Evolutionary conservation across 345 rosid species (phyloP).

Genomic region (Dimocarpus longan): DNA sequence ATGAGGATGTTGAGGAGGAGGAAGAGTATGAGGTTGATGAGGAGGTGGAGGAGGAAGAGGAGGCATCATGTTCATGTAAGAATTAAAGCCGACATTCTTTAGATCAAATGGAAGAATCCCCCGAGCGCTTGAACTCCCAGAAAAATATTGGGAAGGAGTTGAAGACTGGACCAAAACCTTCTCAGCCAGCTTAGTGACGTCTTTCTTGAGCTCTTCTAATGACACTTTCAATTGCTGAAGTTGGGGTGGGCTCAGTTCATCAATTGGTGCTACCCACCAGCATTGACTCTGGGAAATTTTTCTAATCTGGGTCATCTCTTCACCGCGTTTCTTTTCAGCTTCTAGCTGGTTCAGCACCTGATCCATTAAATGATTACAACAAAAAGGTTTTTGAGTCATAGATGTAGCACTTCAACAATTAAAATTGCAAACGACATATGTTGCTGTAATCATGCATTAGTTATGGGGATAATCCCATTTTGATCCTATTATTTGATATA

Average conservation of each 20-base stretch:
- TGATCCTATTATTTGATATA: no score
- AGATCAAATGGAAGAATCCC: no score
- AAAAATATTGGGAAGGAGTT: constrained; percentile 15
- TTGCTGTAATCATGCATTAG: no score
- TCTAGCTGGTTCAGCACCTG: constrained; percentile 44
- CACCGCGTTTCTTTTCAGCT: constrained; percentile 42
- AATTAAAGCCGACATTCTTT: no score
- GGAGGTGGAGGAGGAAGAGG: no score
- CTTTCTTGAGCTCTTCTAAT: constrained; percentile 42
- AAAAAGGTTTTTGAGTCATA: no score
- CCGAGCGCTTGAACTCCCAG: constrained; percentile 11
- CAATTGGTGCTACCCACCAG: constrained; percentile 60
- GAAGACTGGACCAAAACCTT: constrained; percentile 21
- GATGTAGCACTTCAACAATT: no score
- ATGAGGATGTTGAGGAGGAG: no score
- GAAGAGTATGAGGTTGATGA: no score
- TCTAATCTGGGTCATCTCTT: constrained; percentile 37
- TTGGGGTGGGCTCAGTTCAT: constrained; percentile 29
- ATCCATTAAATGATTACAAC: neutral
- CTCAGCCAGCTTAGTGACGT: constrained; percentile 34
- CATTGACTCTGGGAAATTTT: constrained; percentile 23
- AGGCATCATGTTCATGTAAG: no score
- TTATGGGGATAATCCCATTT: no score
- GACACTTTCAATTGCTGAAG: constrained; percentile 42
- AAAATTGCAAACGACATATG: no score